Conservation (phyloP, 129 eudicot genomes). For the Lonicera japonica region DNA sequence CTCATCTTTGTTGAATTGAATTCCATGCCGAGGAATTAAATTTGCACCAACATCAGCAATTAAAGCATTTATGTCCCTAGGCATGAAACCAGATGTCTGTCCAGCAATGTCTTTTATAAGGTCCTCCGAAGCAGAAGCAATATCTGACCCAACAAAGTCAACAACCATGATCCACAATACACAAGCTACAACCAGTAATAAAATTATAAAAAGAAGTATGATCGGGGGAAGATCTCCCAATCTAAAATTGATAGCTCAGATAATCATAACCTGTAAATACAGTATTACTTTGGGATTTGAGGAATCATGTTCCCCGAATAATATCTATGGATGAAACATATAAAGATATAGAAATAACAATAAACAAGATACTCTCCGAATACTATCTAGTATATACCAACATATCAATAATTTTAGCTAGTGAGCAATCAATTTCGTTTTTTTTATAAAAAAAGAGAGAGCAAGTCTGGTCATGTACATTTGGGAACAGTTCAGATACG, state of each 20-base stretch:
- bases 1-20: conserved; percentile 28
- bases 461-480: conserved; percentile 35
- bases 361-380: background rate
- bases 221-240: too few relatives aligned
- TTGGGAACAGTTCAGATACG: conserved; percentile 56
- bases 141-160: conserved; percentile 25
- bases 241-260: background rate
- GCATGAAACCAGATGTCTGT: conserved; percentile 88
- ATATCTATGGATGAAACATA: background rate
- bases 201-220: conserved; percentile 6
- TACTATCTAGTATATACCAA: background rate
- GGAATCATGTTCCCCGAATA: background rate
- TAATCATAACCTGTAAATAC: background rate
- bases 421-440: too few relatives aligned
- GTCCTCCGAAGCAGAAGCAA: conserved; percentile 42
- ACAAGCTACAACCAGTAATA: background rate
- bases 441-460: background rate
- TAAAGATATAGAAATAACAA: too few relatives aligned
- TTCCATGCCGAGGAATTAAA: too few relatives aligned
- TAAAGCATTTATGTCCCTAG: conserved; percentile 80
- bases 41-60: conserved; percentile 84
- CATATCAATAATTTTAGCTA: background rate
- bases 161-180: too few relatives aligned
- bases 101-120: conserved; percentile 78
- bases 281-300: background rate